phyloP scores from a whole-genome alignment of 331 rosid genomes.

The Pyracantha coccinea region DNA sequence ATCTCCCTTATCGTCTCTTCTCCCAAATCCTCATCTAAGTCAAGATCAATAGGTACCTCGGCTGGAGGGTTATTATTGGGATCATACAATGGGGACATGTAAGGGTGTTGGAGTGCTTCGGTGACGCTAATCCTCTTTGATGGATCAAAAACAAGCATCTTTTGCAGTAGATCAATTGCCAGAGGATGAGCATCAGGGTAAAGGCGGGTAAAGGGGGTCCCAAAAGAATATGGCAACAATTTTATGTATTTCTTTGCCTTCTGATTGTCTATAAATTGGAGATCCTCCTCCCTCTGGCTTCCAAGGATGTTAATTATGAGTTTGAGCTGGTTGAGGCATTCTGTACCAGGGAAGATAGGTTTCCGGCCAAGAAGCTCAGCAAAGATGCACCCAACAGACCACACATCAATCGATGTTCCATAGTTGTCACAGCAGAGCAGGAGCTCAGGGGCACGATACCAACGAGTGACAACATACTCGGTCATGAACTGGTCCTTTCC shows the following conservation, averaged over 20 bases:
- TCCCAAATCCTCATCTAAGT: conserved; percentile 66
- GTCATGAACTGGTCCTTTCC: conserved; percentile 83
- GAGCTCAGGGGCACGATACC: conserved; percentile 86
- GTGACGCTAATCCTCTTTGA: conserved; percentile 64
- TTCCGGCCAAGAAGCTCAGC: conserved; percentile 78
- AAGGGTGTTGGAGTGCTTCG: conserved; percentile 81
- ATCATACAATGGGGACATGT: conserved; percentile 68
- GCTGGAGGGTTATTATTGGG: conserved; percentile 51
- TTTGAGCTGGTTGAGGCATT: conserved; percentile 73
- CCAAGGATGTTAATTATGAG: conserved; percentile 70
- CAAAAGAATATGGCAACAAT: conserved; percentile 42
- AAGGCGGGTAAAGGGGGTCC: conserved; percentile 42
- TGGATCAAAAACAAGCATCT: conserved; percentile 79
- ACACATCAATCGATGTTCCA: conserved; percentile 70
- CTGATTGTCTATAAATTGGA: conserved; percentile 69
- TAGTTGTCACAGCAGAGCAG: conserved; percentile 82
- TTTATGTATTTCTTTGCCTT: conserved; percentile 63
- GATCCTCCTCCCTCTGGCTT: conserved; percentile 74
- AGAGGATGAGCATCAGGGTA: conserved; percentile 64
- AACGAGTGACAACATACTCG: conserved; percentile 78
- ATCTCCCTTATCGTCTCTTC: conserved; percentile 77
- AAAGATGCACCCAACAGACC: conserved; percentile 87
- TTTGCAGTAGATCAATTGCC: conserved; percentile 65
- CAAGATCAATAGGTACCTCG: conserved; percentile 67
- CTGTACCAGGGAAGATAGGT: conserved; percentile 69